Conservation (phyloP, 2,329 filamentous ascomycete genomes). For the Westerdykella aurantiaca region DNA sequence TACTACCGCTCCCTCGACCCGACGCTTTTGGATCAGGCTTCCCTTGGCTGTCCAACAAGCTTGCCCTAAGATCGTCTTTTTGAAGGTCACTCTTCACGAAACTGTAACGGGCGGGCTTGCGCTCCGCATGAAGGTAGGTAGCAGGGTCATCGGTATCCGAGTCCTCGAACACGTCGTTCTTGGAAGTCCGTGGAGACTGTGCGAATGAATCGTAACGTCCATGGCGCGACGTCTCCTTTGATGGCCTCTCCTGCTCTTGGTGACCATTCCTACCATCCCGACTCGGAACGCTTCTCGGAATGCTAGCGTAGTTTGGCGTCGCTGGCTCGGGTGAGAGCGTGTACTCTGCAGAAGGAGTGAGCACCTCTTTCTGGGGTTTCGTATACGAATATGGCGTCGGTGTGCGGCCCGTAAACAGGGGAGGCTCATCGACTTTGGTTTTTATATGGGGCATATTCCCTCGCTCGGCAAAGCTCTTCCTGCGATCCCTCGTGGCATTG, state of each 20-base stretch:
- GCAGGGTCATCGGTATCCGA: conserved; percentile 23
- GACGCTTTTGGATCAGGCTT: conserved; percentile 12
- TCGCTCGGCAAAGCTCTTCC: conserved; percentile 32
- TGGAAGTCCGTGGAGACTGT: conserved; percentile 12
- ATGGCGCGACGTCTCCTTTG: conserved; percentile 23
- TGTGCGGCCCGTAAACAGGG: conserved; percentile 38
- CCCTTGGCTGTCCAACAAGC: conserved; percentile 16
- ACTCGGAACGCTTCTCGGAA: conserved; percentile 21
- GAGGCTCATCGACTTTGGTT: conserved; percentile 34
- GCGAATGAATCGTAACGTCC: conserved; percentile 19
- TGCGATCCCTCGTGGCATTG: conserved; percentile 8
- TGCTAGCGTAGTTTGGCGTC: conserved; percentile 33
- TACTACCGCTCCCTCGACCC: conserved; percentile 10
- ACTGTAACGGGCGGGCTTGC: conserved; percentile 36
- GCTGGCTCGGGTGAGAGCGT: conserved; percentile 47
- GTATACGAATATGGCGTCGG: conserved; percentile 45
- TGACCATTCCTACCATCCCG: conserved; percentile 9
- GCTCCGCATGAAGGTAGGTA: conserved; percentile 23
- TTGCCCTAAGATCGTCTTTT: conserved; percentile 28
- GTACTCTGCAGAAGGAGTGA: conserved; percentile 36
- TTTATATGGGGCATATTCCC: conserved; percentile 31
- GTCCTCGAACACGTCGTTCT: conserved; percentile 27
- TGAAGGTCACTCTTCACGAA: conserved; percentile 35
- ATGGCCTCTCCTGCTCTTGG: conserved; percentile 21
- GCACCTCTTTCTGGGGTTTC: conserved; percentile 30